Percentiles rank a stretch among this genome's conserved stretches.
These are phyloP conservation scores for Candida chauliodis DNA, from an alignment of 805 yeast species.

Conservation along the genomic window DNA sequence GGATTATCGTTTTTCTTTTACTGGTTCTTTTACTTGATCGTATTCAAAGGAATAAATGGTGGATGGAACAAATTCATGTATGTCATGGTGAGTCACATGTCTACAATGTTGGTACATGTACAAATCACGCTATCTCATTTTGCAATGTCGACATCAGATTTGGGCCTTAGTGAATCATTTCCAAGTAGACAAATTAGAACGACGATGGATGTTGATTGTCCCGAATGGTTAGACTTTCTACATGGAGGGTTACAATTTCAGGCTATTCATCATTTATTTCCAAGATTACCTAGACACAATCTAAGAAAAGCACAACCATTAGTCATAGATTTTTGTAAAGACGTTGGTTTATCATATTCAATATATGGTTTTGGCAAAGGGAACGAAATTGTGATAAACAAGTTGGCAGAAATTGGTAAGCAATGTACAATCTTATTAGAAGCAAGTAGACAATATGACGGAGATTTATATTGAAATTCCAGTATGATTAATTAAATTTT, in stretches of 20 bases:
- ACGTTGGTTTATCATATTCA: slow-evolving; percentile 73
- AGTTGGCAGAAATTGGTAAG: slow-evolving; percentile 69
- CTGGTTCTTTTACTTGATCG: slow-evolving; percentile 76
- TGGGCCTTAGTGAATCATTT: slow-evolving; percentile 78
- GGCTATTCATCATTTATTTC: slow-evolving; percentile 86
- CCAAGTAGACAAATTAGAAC: slow-evolving; percentile 79
- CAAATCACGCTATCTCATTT: slow-evolving; percentile 88
- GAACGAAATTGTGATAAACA: slow-evolving; percentile 64
- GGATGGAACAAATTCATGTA: slow-evolving; percentile 53
- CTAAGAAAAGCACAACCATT: slow-evolving; percentile 69
- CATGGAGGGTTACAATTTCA: slow-evolving; percentile 94
- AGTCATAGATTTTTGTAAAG: slow-evolving; percentile 71
- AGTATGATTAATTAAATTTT: slow-evolving; percentile 25
- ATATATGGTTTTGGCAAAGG: slow-evolving; percentile 84
- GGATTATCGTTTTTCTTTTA: slow-evolving; percentile 70
- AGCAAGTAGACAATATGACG: slow-evolving; percentile 50
- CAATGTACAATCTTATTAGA: slow-evolving; percentile 76
- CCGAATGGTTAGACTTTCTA: slow-evolving; percentile 84
- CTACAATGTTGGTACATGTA: slow-evolving; percentile 91
- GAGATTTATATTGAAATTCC: slow-evolving; percentile 11
- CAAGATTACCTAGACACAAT: slow-evolving; percentile 85
- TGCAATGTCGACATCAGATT: slow-evolving; percentile 89
- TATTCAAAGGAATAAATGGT: slow-evolving; percentile 49
- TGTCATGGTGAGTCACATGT: slow-evolving; percentile 69
- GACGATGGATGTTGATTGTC: slow-evolving; percentile 94